Percentiles rank a stretch among this genome's conserved stretches.
Conservation (phyloP, 495 filamentous ascomycete species). For the Penicillium alfredii region DNA sequence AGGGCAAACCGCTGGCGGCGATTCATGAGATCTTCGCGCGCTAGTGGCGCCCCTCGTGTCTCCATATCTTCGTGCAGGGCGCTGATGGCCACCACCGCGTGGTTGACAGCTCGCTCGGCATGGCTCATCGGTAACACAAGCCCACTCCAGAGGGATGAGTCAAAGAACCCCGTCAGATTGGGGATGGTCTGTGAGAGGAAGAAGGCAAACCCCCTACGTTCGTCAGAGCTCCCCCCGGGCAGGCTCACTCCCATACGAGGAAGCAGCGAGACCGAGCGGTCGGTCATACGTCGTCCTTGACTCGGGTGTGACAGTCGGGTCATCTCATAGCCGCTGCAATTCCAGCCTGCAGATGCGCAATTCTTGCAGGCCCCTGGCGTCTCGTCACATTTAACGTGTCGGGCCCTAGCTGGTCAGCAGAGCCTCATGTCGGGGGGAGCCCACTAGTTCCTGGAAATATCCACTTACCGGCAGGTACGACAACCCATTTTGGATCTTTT, state of each 20-base stretch:
- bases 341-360: constrained; percentile 12
- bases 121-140: constrained; percentile 41
- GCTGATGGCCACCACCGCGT: constrained; percentile 45
- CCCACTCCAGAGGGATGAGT: constrained; percentile 41
- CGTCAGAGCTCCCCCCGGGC: constrained; percentile 7
- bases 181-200: constrained; percentile 35
- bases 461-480: constrained; percentile 50
- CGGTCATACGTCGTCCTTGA: neutral
- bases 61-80: constrained; percentile 34
- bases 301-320: constrained; percentile 4
- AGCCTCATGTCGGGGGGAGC: neutral
- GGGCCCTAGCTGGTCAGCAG: constrained; percentile 2
- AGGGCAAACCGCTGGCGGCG: constrained; percentile 18
- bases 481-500: constrained; percentile 1
- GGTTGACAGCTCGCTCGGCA: constrained; percentile 44
- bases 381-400: constrained; percentile 23
- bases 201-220: constrained; percentile 22
- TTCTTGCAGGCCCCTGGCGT: constrained; percentile 14
- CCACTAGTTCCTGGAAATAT: neutral
- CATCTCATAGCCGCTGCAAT: constrained; percentile 22
- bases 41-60: constrained; percentile 8
- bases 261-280: neutral
- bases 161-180: constrained; percentile 42
- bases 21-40: constrained; percentile 9
- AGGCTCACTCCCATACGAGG: neutral